Base-by-base conservation (phyloP, 176 grass and related monocot genomes). In the Hordeum marinum region DNA sequence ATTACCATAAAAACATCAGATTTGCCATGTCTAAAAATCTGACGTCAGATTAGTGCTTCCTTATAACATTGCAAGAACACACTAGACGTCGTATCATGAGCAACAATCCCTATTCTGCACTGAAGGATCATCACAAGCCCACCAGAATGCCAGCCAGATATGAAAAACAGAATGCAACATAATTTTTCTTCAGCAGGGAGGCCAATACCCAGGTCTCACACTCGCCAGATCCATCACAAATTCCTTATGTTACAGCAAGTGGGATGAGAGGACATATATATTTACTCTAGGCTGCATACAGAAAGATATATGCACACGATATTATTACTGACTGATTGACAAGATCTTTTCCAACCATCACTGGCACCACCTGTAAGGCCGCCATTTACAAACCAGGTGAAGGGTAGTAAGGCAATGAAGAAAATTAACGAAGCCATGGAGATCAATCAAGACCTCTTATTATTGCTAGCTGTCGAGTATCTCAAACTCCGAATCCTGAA, bases 401-500 rank as follows among this genome's bases (percentile, higher is more conserved):
- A 83, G 54, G 54, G 54, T 57, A 57, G 31, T 78, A 81, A 87
- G 72, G 29, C 81, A 88, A 90, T 14, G 78, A 77, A 55, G 13
- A 86, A 69, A 40, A 60, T 85, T 70, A 74, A 13, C 54, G 39
- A 61, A 41, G 81, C 31, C 54, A 61, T 83, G 42, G 84, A 90
- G 72, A 80, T 72, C 68, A 4, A 4, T 18, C 55, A 70, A 0
- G 61, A 93, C 69, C 55, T 70, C 82, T 29, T 24, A 46, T 29
- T 24, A 46, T 68, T 64, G 69, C 86, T 90, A 87, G 88, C 87
- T 88, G 81, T 95, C 92, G 43, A 93, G 84, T 63, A 94, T 63
- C 66, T 92, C 97, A 15, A 94, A 94, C 62, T 99, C 97, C 9
- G 94, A 92, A 76, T 92, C 94, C 59, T 90, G 90, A n/a, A 93